phyloP scores from a whole-genome alignment of 2,329 filamentous ascomycete genomes.

The Ascochyta pisi region DNA sequence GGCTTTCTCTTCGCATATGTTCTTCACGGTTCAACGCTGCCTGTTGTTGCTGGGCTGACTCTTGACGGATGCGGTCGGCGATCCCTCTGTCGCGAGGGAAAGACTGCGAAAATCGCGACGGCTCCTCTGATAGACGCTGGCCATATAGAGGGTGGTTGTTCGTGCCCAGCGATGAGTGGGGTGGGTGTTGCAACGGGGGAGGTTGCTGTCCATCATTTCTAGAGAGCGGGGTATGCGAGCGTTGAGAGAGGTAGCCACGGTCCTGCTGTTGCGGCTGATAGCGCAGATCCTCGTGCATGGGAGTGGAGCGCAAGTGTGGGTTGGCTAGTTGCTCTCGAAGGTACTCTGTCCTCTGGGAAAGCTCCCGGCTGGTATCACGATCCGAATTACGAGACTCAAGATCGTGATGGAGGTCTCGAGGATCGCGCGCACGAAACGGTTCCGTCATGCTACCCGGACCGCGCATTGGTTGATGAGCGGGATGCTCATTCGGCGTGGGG shows the following conservation, averaged over 20 bases:
- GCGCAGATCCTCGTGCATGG: conserved; percentile 38
- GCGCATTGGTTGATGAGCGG: conserved; percentile 34
- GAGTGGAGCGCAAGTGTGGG: conserved; percentile 28
- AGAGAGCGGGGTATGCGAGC: conserved; percentile 46
- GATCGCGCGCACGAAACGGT: conserved; percentile 38
- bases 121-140: conserved; percentile 40
- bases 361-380: conserved; percentile 43
- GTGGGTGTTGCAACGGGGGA: conserved; percentile 41
- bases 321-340: conserved; percentile 41
- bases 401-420: conserved; percentile 38
- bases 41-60: conserved; percentile 38
- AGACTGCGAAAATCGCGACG: conserved; percentile 30
- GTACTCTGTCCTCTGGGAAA: conserved; percentile 39
- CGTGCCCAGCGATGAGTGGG: conserved; percentile 39
- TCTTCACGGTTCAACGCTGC: conserved; percentile 34
- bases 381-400: conserved; percentile 41
- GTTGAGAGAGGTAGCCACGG: conserved; percentile 36
- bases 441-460: conserved; percentile 33
- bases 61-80: conserved; percentile 41
- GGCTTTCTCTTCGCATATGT: conserved; percentile 27
- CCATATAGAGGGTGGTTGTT: conserved; percentile 35
- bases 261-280: conserved; percentile 39
- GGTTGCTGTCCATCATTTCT: conserved; percentile 37
- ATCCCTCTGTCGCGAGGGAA: conserved; percentile 35
- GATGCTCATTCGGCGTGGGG: conserved; percentile 42